Conservation (phyloP, 208 protist species). For the Leptomonas pyrrhocoris region DNA sequence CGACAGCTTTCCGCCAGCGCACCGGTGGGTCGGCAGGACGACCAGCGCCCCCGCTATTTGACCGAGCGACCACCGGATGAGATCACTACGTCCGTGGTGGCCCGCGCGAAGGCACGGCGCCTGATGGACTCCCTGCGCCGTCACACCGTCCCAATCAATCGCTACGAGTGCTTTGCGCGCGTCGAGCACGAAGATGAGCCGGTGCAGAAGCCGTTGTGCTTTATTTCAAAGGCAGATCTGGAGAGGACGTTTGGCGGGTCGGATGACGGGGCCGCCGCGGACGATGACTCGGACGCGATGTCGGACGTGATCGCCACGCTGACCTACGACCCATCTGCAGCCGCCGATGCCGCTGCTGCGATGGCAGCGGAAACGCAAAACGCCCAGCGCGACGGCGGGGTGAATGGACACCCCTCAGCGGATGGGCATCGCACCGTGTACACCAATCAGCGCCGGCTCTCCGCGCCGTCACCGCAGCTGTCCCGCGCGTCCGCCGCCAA, state of each 20-base stretch:
- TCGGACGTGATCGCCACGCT: constrained; percentile 37
- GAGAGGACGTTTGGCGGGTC: constrained; percentile 5
- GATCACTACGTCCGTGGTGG: constrained; percentile 67
- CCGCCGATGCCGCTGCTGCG: neutral
- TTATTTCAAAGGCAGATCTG: constrained; percentile 24
- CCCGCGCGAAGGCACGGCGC: constrained; percentile 67
- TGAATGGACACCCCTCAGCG: neutral
- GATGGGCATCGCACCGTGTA: neutral
- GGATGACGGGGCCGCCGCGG: constrained; percentile 9
- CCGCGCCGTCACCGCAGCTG: constrained; percentile 16
- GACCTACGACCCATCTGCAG: constrained; percentile 19
- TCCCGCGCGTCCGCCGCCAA: neutral
- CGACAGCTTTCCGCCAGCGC: neutral
- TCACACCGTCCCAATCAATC: constrained; percentile 76
- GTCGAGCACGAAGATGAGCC: constrained; percentile 43
- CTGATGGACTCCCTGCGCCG: constrained; percentile 68
- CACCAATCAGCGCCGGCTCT: neutral
- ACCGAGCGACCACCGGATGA: constrained; percentile 57
- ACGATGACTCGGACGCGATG: constrained; percentile 46
- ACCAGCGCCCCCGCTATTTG: constrained; percentile 21
- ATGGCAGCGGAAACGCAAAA: neutral
- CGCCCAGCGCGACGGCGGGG: neutral
- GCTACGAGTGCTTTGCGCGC: constrained; percentile 63
- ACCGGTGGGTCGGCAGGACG: neutral
- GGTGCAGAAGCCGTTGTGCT: constrained; percentile 29